These are phyloP conservation scores for Crotalaria pallida DNA, from an alignment of 306 rosid genomes.

Conservation along the genomic window DNA sequence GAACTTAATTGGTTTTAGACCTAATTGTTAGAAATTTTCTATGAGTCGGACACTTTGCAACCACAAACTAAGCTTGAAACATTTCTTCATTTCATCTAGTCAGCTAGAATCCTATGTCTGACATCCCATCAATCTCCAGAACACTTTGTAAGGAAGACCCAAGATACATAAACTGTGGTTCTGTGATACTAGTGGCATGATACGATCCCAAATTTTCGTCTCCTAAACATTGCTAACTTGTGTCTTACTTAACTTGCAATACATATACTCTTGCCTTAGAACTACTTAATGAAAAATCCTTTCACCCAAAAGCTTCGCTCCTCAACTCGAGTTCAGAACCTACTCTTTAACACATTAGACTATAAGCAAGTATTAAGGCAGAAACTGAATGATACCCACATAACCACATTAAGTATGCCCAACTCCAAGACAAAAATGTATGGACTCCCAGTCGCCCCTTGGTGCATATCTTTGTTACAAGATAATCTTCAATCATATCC, in stretches of 20 bases:
- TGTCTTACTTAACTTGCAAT: not conserved
- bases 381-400: not conserved
- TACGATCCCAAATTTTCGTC: not conserved
- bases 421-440: not conserved
- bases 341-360: not conserved
- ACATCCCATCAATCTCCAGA: not conserved
- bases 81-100: not conserved
- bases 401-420: not conserved
- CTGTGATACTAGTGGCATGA: not conserved
- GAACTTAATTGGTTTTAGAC: not conserved
- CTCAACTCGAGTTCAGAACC: not conserved
- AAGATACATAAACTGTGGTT: not conserved
- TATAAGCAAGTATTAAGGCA: not conserved
- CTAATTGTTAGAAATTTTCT: not conserved
- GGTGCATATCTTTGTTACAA: not conserved
- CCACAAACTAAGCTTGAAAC: not conserved
- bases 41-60: not conserved
- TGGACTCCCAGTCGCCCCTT: not conserved
- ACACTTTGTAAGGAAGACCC: not conserved
- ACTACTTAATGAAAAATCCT: not conserved
- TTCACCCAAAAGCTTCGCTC: not conserved
- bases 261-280: not conserved
- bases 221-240: not conserved
- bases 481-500: not conserved
- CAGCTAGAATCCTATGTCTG: not conserved